A percentile compares a stretch with the other conserved stretches of the same genome.
phyloP scores from a whole-genome alignment of 1,139 yeast species.

The Scheffersomyces insectosa region DNA sequence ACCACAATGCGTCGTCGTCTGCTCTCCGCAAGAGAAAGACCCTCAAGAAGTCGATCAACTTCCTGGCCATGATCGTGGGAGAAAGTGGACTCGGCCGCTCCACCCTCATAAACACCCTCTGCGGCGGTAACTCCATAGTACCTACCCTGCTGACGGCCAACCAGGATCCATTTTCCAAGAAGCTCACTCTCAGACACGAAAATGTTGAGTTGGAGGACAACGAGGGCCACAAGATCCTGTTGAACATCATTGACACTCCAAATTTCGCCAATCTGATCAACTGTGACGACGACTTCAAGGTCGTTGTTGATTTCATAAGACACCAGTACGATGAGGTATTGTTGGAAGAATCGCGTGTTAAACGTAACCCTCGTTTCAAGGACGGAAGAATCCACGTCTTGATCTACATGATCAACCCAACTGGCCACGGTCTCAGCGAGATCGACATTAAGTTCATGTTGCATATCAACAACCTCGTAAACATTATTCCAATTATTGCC shows the following conservation, averaged over 20 bases:
- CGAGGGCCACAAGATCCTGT: slow-evolving; percentile 50
- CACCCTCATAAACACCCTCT: slow-evolving; percentile 64
- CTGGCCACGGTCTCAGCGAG: slow-evolving; percentile 48
- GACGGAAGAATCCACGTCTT: slow-evolving; percentile 51
- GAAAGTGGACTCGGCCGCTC: slow-evolving; percentile 64
- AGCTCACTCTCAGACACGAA: slow-evolving; percentile 48
- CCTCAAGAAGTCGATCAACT: slow-evolving; percentile 53
- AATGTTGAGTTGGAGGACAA: slow-evolving; percentile 53
- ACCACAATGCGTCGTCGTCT: slow-evolving; percentile 18
- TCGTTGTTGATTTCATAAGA: slow-evolving; percentile 50
- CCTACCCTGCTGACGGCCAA: slow-evolving; percentile 36
- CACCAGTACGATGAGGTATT: slow-evolving; percentile 52
- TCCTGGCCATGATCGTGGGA: slow-evolving; percentile 61
- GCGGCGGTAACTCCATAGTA: slow-evolving; percentile 68
- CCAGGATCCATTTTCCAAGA: slow-evolving; percentile 45
- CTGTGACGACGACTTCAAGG: slow-evolving; percentile 43
- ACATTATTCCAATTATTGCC: slow-evolving; percentile 43
- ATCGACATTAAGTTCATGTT: slow-evolving; percentile 43
- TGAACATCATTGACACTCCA: slow-evolving; percentile 61
- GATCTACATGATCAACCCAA: slow-evolving; percentile 49
- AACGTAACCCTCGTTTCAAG: slow-evolving; percentile 48
- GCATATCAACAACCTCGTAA: slow-evolving; percentile 43
- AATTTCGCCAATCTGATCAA: slow-evolving; percentile 74
- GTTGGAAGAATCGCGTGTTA: slow-evolving; percentile 49
- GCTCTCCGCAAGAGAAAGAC: slow-evolving; percentile 59